Base-by-base conservation (phyloP, 129 eudicot species). In the Lactuca saligna region DNA sequence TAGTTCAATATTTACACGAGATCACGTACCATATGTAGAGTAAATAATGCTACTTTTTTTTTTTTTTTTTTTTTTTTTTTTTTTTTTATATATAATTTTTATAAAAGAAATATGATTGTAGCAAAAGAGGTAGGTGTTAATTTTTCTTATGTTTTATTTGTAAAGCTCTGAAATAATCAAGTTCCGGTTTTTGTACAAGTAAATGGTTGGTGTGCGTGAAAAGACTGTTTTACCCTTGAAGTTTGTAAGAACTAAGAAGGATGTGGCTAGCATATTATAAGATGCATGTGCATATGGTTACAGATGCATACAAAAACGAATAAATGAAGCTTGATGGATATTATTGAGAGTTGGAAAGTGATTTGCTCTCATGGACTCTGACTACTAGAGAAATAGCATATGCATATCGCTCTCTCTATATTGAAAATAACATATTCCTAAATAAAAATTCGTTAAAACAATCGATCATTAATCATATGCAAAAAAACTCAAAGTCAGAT, bases 1-100 rank as follows among this genome's bases (percentile, higher is more conserved):
- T 35, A 71, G 80, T 56, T 61, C 63, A 34, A 32, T 79, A 13
- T 58, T 49, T 12, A 66, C 75, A 60, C 76, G 67, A 14, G 63
- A 78, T 44, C 73, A 64, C 44, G 38, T 48, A 63, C 71, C 57
- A 54, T 57, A 39, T 73, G 78, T 64, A 65, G 35, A 64, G 59
- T 56, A 46, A 42, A 41, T 5, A 46, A 46, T 46, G 65, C 37
- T 60, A 49, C 69, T 61, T 34, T 12, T 37, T 71, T 4, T 11
- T 50, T 20, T 20, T 0, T 20, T 20, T 20, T 20, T 0, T 20
- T 20, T 20, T 20, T 0, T 20, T 20, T 20, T 20, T 25, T 25
- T 20, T 20, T 20, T 20, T 20, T 20, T 20, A 20, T 20, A 20
- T 20, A 20, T 20, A 0, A 20, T 20, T 20, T 20, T 25, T 25